Evolutionary conservation across 208 protist species (phyloP).

Genomic region (Histomonas meleagridis): DNA sequence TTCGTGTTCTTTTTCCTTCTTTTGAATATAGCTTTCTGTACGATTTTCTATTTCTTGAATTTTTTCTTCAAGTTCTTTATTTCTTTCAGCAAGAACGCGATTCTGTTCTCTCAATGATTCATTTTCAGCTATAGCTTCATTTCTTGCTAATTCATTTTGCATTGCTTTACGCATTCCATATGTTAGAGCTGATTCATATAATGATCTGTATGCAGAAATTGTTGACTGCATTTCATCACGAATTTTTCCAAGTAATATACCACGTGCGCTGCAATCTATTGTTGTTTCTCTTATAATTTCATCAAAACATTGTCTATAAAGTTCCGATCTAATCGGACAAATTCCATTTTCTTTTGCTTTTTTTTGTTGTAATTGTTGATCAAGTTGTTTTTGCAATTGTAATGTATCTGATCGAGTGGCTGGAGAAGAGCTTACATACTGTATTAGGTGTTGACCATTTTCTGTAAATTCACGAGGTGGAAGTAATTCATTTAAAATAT

Average conservation of each 20-base stretch:
- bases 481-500: slow-evolving; percentile 67
- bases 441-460: slow-evolving; percentile 64
- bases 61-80: background rate
- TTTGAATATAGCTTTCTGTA: background rate
- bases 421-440: slow-evolving; percentile 65
- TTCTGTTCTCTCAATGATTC: background rate
- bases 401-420: slow-evolving; percentile 70
- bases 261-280: slow-evolving; percentile 84
- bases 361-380: slow-evolving; percentile 65
- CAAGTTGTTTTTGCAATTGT: slow-evolving; percentile 71
- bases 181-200: slow-evolving; percentile 66
- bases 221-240: slow-evolving; percentile 80
- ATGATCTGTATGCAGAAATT: slow-evolving; percentile 63
- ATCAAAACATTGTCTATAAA: slow-evolving; percentile 88
- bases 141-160: slow-evolving; percentile 81
- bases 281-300: slow-evolving; percentile 87
- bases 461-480: slow-evolving; percentile 60
- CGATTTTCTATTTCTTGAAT: background rate
- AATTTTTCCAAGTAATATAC: slow-evolving; percentile 81
- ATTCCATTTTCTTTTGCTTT: slow-evolving; percentile 79
- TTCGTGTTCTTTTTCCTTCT: slow-evolving; percentile 26
- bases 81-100: background rate
- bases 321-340: slow-evolving; percentile 80
- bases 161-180: slow-evolving; percentile 88
- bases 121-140: background rate